Base-by-base conservation (phyloP, 345 rosid genomes). In the Murraya koenigii region DNA sequence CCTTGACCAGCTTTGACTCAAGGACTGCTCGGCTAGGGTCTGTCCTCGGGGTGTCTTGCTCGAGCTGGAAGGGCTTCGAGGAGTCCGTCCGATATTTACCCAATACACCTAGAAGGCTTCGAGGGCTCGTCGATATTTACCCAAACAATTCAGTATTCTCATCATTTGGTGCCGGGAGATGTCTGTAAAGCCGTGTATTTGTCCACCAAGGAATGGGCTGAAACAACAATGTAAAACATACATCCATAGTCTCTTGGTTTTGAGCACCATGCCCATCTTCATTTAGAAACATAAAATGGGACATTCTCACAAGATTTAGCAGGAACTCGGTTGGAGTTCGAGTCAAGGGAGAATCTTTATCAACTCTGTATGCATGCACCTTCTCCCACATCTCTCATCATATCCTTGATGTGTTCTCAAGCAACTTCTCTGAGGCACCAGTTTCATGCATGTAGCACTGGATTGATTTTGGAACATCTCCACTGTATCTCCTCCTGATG, bases 381-480 rank as follows among this genome's bases (percentile, higher is more conserved):
- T 70, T 82, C 66, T 82, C 82, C 85, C 78, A 86, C 20, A 75
- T 65, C 17, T 26, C 72, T 39, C 17, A 69, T 69, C 75, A 78
- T 33, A 58, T 66, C 10, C 25, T 26, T 47, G 19, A 85, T 70
- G 75, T 76, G 56, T 33, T 70, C 78, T 65, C 78, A 76, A 25
- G 82, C 72, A 75, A 72, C 80, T 73, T 69, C 78, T 36, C 80
- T 79, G 84, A 78, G 23, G 66, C 78, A 41, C 79, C 32, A 30
- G 32, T 30, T 30, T 30, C 32, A 30, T 30, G 32, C 32, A 30
- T 30, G 32, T 30, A 30, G 68, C 87, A 86, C 59, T 82, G 87
- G 17, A 86, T 71, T 11, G 84, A 80, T 60, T 86, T 86, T 4
- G 81, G 59, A 33, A 66, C 66, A 64, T 84, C 86, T 1, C 88